These are phyloP conservation scores for Dittrichia graveolens DNA, from an alignment of 129 eudicot species.

Conservation along the genomic window DNA sequence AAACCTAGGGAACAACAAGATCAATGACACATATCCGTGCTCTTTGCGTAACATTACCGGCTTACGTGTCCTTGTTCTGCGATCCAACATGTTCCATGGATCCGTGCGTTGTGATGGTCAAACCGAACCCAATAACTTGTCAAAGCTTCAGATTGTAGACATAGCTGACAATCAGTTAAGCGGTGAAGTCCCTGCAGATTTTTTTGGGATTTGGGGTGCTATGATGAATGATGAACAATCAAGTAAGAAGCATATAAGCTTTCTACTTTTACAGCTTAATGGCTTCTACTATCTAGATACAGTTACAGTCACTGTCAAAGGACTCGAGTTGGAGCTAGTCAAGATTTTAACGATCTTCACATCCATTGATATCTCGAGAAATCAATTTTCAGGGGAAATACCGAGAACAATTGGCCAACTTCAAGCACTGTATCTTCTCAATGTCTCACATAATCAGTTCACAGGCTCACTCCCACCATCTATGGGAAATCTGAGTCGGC, in stretches of 20 bases:
- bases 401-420: slow-evolving; percentile 54
- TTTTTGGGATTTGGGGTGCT: slow-evolving; percentile 38
- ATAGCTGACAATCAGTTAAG: slow-evolving; percentile 51
- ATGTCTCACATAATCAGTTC: slow-evolving; percentile 56
- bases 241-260: slow-evolving; percentile 31
- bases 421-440: slow-evolving; percentile 46
- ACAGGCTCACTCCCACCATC: slow-evolving; percentile 57
- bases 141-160: slow-evolving; percentile 64
- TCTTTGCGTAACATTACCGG: slow-evolving; percentile 41
- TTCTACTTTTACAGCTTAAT: slow-evolving; percentile 21
- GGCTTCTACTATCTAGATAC: slow-evolving; percentile 49
- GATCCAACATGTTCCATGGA: slow-evolving; percentile 60
- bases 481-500: slow-evolving; percentile 50
- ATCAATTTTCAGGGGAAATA: slow-evolving; percentile 51
- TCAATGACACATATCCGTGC: slow-evolving; percentile 57
- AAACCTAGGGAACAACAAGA: slow-evolving; percentile 50
- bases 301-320: slow-evolving; percentile 54
- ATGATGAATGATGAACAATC: slow-evolving; percentile 39
- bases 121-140: slow-evolving; percentile 35
- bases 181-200: slow-evolving; percentile 38
- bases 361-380: slow-evolving; percentile 60
- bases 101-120: slow-evolving; percentile 30
- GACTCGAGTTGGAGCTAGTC: slow-evolving; percentile 48
- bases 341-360: slow-evolving; percentile 62
- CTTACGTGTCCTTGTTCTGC: slow-evolving; percentile 60